Evolutionary conservation across 208 protist genomes (phyloP).

Genomic region (Crithidia thermophila): DNA sequence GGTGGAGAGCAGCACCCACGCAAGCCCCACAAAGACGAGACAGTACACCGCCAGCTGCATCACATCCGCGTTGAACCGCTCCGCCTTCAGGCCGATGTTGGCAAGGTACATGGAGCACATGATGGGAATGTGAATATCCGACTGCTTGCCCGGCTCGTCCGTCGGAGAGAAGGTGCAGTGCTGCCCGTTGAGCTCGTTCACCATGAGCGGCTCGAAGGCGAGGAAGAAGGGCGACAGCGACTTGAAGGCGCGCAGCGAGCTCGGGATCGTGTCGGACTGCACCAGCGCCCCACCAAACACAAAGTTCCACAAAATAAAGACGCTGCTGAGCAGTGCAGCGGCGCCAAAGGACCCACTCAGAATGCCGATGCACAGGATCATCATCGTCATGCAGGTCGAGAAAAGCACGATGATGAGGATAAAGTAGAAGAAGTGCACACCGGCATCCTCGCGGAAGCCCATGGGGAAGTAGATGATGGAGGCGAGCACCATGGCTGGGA

Average conservation of each 20-base stretch:
- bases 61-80: constrained; percentile 79
- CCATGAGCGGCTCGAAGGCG: constrained; percentile 89
- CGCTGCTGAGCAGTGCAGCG: constrained; percentile 84
- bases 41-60: constrained; percentile 71
- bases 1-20: constrained; percentile 69
- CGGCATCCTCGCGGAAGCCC: constrained; percentile 84
- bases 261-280: constrained; percentile 83
- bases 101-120: constrained; percentile 88
- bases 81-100: constrained; percentile 77
- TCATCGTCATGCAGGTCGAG: constrained; percentile 79
- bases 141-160: constrained; percentile 75
- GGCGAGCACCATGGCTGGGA: constrained; percentile 84
- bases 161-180: constrained; percentile 80
- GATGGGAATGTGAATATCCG: constrained; percentile 61
- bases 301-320: constrained; percentile 92
- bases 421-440: constrained; percentile 89
- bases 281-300: constrained; percentile 93
- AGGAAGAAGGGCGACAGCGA: constrained; percentile 89
- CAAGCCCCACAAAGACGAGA: constrained; percentile 51
- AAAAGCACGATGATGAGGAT: constrained; percentile 85
- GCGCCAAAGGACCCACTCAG: constrained; percentile 75
- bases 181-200: constrained; percentile 93
- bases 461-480: constrained; percentile 92
- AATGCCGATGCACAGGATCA: constrained; percentile 85
- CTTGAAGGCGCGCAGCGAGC: constrained; percentile 61